Percentiles rank a stretch among this genome's conserved stretches.
These are phyloP conservation scores for Trapa incisa DNA, from an alignment of 345 rosid species.

Conservation along the genomic window DNA sequence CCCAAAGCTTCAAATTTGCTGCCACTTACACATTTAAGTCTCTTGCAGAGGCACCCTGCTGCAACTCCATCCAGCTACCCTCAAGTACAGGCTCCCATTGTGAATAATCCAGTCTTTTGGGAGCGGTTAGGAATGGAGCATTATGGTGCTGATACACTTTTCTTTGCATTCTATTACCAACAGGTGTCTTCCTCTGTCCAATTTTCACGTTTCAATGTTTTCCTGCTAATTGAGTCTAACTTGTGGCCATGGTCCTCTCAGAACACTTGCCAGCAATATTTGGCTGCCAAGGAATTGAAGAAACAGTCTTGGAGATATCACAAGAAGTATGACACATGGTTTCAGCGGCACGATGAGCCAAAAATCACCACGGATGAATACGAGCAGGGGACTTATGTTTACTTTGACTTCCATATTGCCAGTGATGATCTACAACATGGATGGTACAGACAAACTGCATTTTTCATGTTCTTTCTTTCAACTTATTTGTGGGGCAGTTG, in stretches of 20 bases:
- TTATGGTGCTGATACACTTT: conserved; percentile 66
- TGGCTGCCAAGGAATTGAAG: conserved; percentile 95
- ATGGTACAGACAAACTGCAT: conserved; percentile 40
- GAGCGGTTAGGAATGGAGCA: conserved; percentile 54
- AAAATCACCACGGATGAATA: conserved; percentile 86
- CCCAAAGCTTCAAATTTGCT: neutral
- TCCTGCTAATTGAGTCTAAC: neutral
- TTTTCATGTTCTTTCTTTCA: no score
- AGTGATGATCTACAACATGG: conserved; percentile 71
- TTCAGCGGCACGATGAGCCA: conserved; percentile 94
- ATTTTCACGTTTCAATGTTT: conserved; percentile 1
- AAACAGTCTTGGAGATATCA: conserved; percentile 98
- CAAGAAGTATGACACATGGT: conserved; percentile 93
- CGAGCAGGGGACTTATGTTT: conserved; percentile 95
- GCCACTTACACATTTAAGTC: conserved; percentile 1
- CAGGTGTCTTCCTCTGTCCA: conserved; percentile 42
- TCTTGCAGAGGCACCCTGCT: conserved; percentile 69
- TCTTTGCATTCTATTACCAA: conserved; percentile 89
- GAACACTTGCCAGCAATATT: conserved; percentile 88
- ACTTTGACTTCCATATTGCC: conserved; percentile 85
- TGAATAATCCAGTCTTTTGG: conserved; percentile 74
- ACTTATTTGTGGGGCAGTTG: neutral
- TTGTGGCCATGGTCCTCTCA: conserved; percentile 19
- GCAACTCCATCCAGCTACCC: conserved; percentile 75
- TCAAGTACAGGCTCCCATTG: conserved; percentile 83